Evolutionary conservation across 768 basidiomycete species (phyloP).

Genomic region (Russula sp.): DNA sequence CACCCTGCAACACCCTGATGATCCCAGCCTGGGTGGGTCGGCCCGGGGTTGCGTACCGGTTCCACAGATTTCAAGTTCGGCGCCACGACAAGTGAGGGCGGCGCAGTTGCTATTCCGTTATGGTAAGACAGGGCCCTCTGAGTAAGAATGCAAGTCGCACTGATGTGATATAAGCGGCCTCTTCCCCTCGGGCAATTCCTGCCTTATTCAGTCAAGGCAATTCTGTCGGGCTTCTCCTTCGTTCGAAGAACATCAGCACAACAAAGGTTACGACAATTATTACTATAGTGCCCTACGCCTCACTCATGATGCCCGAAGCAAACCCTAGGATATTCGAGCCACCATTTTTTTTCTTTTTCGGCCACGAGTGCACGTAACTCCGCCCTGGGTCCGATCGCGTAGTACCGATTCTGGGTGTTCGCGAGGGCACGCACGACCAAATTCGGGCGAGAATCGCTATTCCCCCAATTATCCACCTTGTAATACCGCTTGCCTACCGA

Average conservation of each 20-base stretch:
- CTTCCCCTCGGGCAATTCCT: conserved; percentile 7
- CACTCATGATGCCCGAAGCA: background rate
- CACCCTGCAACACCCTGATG: too few species aligned
- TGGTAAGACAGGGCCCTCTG: conserved; percentile 2
- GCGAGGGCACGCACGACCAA: too few species aligned
- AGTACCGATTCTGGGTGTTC: too few species aligned
- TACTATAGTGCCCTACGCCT: background rate
- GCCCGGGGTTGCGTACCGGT: too few species aligned
- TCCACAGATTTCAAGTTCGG: too few species aligned
- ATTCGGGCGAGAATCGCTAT: too few species aligned
- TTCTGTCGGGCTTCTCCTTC: conserved; percentile 16
- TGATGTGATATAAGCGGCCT: conserved; percentile 16
- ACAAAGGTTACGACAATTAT: conserved; percentile 11
- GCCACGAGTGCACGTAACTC: conserved; percentile 7
- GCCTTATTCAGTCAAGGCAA: conserved; percentile 15
- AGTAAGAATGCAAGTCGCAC: conserved; percentile 17
- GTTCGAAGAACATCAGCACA: conserved; percentile 16
- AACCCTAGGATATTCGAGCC: background rate
- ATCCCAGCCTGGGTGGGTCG: too few species aligned
- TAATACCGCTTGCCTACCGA: too few species aligned
- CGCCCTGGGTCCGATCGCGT: background rate
- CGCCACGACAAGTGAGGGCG: too few species aligned
- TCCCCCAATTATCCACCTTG: too few species aligned
- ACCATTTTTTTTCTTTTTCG: conserved; percentile 2
- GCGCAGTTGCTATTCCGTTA: too few species aligned